phyloP scores from a whole-genome alignment of 1,139 yeast genomes.

The Lodderomyces parapsilosis region DNA sequence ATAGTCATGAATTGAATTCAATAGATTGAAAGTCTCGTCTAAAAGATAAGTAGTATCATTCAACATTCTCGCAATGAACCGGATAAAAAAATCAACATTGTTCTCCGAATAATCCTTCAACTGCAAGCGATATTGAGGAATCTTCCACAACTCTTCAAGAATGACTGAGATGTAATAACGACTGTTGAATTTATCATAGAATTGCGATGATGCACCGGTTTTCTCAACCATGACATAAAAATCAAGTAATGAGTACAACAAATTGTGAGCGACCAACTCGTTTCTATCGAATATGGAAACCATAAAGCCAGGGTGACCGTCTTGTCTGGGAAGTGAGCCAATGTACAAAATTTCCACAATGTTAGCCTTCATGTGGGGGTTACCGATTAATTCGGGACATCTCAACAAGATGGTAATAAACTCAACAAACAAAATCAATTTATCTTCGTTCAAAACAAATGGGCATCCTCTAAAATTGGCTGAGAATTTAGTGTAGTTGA shows the following conservation, averaged over 20 bases:
- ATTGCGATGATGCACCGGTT: slow-evolving; percentile 93
- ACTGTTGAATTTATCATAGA: slow-evolving; percentile 91
- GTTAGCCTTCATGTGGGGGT: slow-evolving; percentile 89
- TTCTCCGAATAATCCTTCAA: slow-evolving; percentile 63
- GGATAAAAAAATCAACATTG: slow-evolving; percentile 78
- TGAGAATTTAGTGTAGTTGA: slow-evolving; percentile 68
- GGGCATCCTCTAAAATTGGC: slow-evolving; percentile 63
- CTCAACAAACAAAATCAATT: slow-evolving; percentile 63
- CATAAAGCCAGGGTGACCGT: slow-evolving; percentile 73
- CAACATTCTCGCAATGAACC: slow-evolving; percentile 91
- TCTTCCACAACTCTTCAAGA: slow-evolving; percentile 80
- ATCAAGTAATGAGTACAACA: slow-evolving; percentile 80
- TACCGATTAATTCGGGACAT: slow-evolving; percentile 83
- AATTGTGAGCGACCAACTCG: slow-evolving; percentile 58
- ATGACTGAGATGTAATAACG: slow-evolving; percentile 85
- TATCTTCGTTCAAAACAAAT: slow-evolving; percentile 48
- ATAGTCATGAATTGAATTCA: slow-evolving; percentile 72
- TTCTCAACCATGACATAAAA: slow-evolving; percentile 93
- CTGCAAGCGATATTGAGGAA: slow-evolving; percentile 64
- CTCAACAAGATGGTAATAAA: slow-evolving; percentile 73
- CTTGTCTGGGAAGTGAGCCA: slow-evolving; percentile 63
- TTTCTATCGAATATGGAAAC: slow-evolving; percentile 63
- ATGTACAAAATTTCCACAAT: slow-evolving; percentile 76
- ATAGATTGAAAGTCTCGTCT: slow-evolving; percentile 84
- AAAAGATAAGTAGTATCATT: slow-evolving; percentile 90